Conservation (phyloP, 345 rosid species). For the Luvunga scandens region DNA sequence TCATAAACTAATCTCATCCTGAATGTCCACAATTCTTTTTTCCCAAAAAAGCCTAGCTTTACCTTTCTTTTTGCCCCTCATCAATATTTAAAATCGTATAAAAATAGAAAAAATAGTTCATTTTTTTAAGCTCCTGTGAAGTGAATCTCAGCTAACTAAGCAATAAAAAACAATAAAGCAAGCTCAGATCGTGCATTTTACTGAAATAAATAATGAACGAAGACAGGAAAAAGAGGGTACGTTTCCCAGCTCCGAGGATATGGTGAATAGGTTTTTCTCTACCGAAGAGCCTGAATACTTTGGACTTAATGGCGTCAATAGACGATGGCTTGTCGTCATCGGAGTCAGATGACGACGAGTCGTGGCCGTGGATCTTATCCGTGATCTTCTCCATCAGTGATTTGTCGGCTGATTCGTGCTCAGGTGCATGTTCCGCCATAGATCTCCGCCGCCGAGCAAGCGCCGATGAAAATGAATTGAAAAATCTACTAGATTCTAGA, state of each 20-base stretch:
- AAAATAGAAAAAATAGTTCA: not conserved
- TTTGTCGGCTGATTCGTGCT: conserved; percentile 30
- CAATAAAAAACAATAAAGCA: not conserved
- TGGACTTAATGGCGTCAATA: conserved; percentile 36
- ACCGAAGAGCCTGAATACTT: conserved; percentile 72
- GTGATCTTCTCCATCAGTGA: conserved; percentile 54
- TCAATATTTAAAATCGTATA: too few relatives aligned
- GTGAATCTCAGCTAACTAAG: not conserved
- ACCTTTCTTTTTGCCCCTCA: too few relatives aligned
- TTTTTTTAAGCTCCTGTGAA: too few relatives aligned
- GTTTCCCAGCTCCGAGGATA: conserved; percentile 90
- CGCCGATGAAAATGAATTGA: not conserved
- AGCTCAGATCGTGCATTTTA: conserved; percentile 6
- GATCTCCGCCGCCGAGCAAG: conserved; percentile 21
- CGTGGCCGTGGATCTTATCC: conserved; percentile 45
- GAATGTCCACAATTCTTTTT: not conserved
- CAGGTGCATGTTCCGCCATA: conserved; percentile 42
- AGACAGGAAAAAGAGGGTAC: conserved; percentile 34
- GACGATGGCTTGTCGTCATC: conserved; percentile 49
- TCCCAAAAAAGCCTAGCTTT: too few relatives aligned
- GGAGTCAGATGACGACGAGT: conserved; percentile 60
- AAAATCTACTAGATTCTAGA: not conserved
- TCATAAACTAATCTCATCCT: not conserved
- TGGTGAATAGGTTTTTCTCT: conserved; percentile 81
- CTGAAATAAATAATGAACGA: not conserved